Conservation (phyloP, 2,329 filamentous ascomycete species). For the Cercospora zeae-maydis region DNA sequence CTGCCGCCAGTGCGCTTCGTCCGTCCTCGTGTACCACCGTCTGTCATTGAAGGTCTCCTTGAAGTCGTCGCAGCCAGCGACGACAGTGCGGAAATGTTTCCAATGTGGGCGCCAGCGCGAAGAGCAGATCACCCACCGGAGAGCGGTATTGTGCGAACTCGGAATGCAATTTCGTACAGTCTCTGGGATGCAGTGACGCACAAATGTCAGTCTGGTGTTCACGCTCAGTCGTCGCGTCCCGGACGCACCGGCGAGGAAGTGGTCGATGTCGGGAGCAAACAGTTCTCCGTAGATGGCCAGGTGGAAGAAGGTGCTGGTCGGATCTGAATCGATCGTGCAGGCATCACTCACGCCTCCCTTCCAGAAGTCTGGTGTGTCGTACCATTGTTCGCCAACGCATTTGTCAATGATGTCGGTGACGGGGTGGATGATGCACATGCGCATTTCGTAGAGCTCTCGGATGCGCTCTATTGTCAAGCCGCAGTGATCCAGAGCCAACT, state of each 20-base stretch:
- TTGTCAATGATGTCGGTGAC: slow-evolving; percentile 36
- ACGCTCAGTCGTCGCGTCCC: slow-evolving; percentile 18
- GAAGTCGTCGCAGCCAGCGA: slow-evolving; percentile 16
- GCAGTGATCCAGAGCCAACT: slow-evolving; percentile 31
- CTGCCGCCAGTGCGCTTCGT: slow-evolving; percentile 23
- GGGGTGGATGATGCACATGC: slow-evolving; percentile 36
- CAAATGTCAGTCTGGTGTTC: slow-evolving; percentile 31
- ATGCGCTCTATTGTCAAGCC: slow-evolving; percentile 37
- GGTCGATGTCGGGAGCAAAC: slow-evolving; percentile 30
- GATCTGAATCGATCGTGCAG: slow-evolving; percentile 29
- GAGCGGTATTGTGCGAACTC: slow-evolving; percentile 15
- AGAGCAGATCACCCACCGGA: slow-evolving; percentile 27
- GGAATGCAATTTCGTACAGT: neutral
- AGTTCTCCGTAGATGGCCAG: slow-evolving; percentile 37
- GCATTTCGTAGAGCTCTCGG: slow-evolving; percentile 29
- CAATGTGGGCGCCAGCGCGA: slow-evolving; percentile 31
- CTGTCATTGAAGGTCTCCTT: slow-evolving; percentile 17
- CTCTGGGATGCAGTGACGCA: slow-evolving; percentile 36
- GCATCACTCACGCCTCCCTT: slow-evolving; percentile 34
- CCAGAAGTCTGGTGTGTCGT: slow-evolving; percentile 31
- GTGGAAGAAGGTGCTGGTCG: slow-evolving; percentile 31
- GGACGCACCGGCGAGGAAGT: slow-evolving; percentile 18
- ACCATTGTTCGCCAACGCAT: slow-evolving; percentile 36
- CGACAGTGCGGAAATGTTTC: slow-evolving; percentile 20
- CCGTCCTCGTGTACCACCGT: slow-evolving; percentile 12